These are phyloP conservation scores for Discostella stelligera DNA, from an alignment of 352 stramenopile genomes.

Conservation along the genomic window DNA sequence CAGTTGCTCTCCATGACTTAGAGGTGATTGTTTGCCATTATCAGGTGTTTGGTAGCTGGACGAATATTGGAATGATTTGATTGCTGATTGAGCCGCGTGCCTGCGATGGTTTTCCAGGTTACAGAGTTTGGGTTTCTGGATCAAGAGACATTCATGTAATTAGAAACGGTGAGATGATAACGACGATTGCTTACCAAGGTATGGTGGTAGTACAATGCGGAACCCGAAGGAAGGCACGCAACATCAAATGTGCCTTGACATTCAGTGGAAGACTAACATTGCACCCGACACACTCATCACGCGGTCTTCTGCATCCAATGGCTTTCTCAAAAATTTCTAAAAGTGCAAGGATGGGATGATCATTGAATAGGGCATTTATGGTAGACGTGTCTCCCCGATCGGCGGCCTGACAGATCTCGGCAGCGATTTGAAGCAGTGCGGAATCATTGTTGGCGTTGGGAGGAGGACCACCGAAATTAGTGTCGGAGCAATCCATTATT, in stretches of 20 bases:
- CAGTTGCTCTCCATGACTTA: conserved; percentile 34
- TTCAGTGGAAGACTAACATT: conserved; percentile 5
- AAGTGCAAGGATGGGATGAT: too few relatives aligned
- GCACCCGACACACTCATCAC: neutral
- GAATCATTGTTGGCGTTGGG: neutral
- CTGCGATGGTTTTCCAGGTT: conserved; percentile 12
- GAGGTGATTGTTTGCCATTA: neutral
- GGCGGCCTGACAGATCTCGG: neutral
- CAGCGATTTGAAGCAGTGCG: neutral
- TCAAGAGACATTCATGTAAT: too few relatives aligned
- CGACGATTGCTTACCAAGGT: conserved; percentile 28
- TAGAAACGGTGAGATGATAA: too few relatives aligned
- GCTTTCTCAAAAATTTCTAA: neutral
- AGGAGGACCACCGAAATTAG: too few relatives aligned
- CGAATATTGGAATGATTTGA: conserved; percentile 40
- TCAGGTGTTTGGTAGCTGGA: conserved; percentile 1
- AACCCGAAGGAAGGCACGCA: conserved; percentile 32
- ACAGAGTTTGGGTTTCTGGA: neutral
- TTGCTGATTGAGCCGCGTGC: conserved; percentile 26
- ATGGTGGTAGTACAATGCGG: conserved; percentile 11
- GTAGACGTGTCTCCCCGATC: neutral
- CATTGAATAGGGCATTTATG: neutral
- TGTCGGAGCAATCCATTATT: neutral
- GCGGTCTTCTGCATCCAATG: neutral
- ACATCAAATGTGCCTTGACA: conserved; percentile 25